These are phyloP conservation scores for Flaveria robusta DNA, from an alignment of 129 eudicot genomes.

Conservation along the genomic window DNA sequence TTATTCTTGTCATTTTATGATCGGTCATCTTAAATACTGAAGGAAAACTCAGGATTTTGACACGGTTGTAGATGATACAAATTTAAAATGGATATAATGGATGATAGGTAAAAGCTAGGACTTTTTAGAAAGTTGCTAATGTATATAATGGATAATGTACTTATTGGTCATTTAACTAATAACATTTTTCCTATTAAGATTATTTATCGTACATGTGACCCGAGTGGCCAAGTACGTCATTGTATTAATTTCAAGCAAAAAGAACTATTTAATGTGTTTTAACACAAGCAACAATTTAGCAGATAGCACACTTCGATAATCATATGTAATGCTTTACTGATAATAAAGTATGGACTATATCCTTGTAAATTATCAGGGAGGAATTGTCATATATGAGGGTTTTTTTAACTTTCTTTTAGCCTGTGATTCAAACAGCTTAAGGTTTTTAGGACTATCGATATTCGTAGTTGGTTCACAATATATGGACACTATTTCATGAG, in stretches of 20 bases:
- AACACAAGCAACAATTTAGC: background rate
- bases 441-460: too few relatives aligned
- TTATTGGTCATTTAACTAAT: too few relatives aligned
- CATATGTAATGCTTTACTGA: too few relatives aligned
- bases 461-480: too few relatives aligned
- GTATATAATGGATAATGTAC: background rate
- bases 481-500: too few relatives aligned
- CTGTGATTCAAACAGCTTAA: too few relatives aligned
- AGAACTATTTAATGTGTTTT: too few relatives aligned
- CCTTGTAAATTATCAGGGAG: too few relatives aligned
- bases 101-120: background rate
- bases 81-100: background rate
- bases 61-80: background rate
- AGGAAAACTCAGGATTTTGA: background rate
- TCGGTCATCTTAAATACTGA: background rate
- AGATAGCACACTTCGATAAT: too few relatives aligned
- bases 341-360: too few relatives aligned
- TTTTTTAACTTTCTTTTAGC: too few relatives aligned
- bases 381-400: too few relatives aligned
- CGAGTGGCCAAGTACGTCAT: background rate
- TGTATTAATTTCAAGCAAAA: background rate
- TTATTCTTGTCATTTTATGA: conserved; percentile 14
- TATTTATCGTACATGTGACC: background rate
- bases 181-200: background rate
- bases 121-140: background rate